Evolutionary conservation across 306 rosid species (phyloP), one percentile per base, ranked within the genome.

Genomic region (Inga oerstediana): DNA sequence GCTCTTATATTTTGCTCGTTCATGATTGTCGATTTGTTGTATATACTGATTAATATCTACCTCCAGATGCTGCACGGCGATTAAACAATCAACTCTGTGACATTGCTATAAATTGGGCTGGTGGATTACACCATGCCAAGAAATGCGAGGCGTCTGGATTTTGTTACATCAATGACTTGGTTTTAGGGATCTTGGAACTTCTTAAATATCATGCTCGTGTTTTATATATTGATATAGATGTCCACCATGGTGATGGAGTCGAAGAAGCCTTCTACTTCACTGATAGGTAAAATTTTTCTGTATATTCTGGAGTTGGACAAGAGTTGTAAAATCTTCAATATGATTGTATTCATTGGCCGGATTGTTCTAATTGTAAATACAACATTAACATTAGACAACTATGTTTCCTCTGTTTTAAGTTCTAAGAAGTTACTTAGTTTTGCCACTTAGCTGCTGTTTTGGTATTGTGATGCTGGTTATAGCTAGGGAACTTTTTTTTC

Each of bases 231-330:
- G 99, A 96, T 86, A 96, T 96, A 84, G 99, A 96, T 59, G 99
- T 96, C 84, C 99, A 96, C 89, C 99, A 96, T 68, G 99, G 99
- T 72, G 99, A 96, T 89, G 99, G 99, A 20, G 99, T 96, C 9
- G 99, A 96, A 88, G 99, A 96, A 92, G 98, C 99, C 51, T 96
- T 96, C 88, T 96, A 92, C 81, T 94, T 92, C 86, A 96, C 99
- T 80, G 98, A 96, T 87, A 93, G 99, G 99, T 96, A 76, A 43
- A 59, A 66, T n/a, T 80, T 84, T 79, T 54, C 74, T 46, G 48
- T 74, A 66, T 80, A 9, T 45, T 79, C 39, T 58, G 61, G 79
- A 65, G 75, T 75, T 76, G 70, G 62, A 84, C 20, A 32, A 77
- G 46, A 56, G 41, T 43, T 44, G 58, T 72, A 12, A 72, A 41